Evolutionary conservation across 2,329 filamentous ascomycete genomes (phyloP).

Genomic region (Fusarium floridanum): DNA sequence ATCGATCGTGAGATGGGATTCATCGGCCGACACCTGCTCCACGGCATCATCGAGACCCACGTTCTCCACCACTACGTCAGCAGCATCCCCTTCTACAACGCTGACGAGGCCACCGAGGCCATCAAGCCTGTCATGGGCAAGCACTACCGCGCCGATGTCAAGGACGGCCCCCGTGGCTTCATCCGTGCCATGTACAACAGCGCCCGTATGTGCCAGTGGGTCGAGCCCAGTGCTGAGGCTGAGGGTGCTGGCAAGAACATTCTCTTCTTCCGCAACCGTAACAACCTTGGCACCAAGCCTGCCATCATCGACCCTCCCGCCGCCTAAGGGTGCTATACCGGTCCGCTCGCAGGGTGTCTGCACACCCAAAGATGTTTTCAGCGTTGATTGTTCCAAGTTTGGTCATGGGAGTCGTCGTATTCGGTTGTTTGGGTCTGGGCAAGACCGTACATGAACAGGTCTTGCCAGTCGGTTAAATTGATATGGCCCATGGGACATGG

Average conservation of each 20-base stretch:
- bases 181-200: slow-evolving; percentile 84
- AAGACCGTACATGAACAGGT: slow-evolving; percentile 13
- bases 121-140: slow-evolving; percentile 95
- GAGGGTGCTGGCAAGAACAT: slow-evolving; percentile 85
- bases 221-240: slow-evolving; percentile 89
- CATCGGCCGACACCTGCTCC: slow-evolving; percentile 88
- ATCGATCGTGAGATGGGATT: slow-evolving; percentile 98
- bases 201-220: slow-evolving; percentile 94
- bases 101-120: slow-evolving; percentile 92
- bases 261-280: slow-evolving; percentile 95
- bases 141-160: slow-evolving; percentile 89
- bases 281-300: slow-evolving; percentile 78
- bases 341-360: slow-evolving; percentile 12
- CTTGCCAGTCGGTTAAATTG: slow-evolving; percentile 7
- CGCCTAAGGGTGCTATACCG: slow-evolving; percentile 20
- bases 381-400: slow-evolving; percentile 40
- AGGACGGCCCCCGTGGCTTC: slow-evolving; percentile 85
- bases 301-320: slow-evolving; percentile 36
- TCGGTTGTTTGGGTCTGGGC: slow-evolving; percentile 25
- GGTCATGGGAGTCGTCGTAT: slow-evolving; percentile 7
- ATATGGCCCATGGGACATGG: slow-evolving; percentile 7
- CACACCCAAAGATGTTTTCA: slow-evolving; percentile 12
- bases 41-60: slow-evolving; percentile 98
- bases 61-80: slow-evolving; percentile 98
- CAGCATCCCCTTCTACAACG: slow-evolving; percentile 96